Percentiles rank a stretch among this genome's conserved stretches.
These are phyloP conservation scores for Globisporangium iwayamae DNA, from an alignment of 352 stramenopile species.

Conservation along the genomic window DNA sequence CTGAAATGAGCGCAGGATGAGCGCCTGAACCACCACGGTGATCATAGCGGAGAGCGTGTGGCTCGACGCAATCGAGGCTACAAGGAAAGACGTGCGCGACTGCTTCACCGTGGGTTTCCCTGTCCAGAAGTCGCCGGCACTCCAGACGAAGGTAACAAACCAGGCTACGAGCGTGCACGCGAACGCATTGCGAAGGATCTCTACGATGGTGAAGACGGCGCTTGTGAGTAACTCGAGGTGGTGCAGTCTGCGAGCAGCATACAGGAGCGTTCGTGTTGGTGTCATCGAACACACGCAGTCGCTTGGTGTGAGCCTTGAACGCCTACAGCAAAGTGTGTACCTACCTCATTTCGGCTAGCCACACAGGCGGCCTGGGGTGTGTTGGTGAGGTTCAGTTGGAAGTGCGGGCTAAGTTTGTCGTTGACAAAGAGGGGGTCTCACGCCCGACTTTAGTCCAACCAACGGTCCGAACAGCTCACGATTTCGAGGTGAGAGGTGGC, in stretches of 20 bases:
- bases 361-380: too few species aligned
- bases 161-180: slow-evolving; percentile 20
- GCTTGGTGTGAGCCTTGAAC: too few species aligned
- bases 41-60: background rate
- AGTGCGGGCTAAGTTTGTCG: too few species aligned
- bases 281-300: too few species aligned
- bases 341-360: too few species aligned
- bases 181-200: slow-evolving; percentile 24
- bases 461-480: too few species aligned
- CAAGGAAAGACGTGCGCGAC: slow-evolving; percentile 20
- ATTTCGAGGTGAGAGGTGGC: too few species aligned
- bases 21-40: background rate
- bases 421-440: too few species aligned
- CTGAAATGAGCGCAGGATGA: slow-evolving; percentile 5
- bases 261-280: too few species aligned
- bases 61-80: slow-evolving; percentile 8
- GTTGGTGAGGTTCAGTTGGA: too few species aligned
- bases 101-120: slow-evolving; percentile 20
- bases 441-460: too few species aligned
- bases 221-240: background rate
- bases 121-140: slow-evolving; percentile 21
- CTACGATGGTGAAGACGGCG: slow-evolving; percentile 1
- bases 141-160: slow-evolving; percentile 24
- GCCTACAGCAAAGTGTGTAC: too few species aligned
- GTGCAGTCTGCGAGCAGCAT: background rate